Evolutionary conservation across 2,329 filamentous ascomycete species (phyloP).

Genomic region (Bipolaris sorokiniana): DNA sequence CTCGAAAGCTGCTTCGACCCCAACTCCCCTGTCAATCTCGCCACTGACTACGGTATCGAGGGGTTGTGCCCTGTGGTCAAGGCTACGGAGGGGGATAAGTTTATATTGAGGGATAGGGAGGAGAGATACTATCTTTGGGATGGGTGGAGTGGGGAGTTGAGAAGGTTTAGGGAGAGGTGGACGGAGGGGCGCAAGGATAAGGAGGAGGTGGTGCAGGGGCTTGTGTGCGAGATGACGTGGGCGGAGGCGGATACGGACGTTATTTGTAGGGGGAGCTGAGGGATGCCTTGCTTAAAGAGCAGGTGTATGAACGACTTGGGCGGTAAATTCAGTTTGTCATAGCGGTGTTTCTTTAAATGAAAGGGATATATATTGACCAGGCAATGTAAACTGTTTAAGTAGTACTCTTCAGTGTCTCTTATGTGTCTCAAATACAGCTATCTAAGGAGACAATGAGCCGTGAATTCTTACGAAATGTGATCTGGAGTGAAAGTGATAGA

Average conservation of each 20-base stretch:
- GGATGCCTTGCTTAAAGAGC: no score
- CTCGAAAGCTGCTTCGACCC: conserved; percentile 8
- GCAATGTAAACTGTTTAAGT: no score
- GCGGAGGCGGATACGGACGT: conserved; percentile 8
- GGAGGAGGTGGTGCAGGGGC: conserved; percentile 9
- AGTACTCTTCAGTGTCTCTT: no score
- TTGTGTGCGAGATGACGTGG: conserved; percentile 9
- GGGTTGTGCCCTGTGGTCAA: conserved; percentile 13
- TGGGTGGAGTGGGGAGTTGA: conserved; percentile 10
- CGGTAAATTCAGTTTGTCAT: no score
- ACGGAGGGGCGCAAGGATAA: conserved; percentile 8
- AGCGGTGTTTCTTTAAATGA: no score
- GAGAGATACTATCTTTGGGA: conserved; percentile 14
- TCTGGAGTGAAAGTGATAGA: no score
- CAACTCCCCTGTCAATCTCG: conserved; percentile 1
- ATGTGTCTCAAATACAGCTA: no score
- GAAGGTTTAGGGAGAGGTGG: conserved; percentile 9
- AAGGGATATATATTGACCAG: no score
- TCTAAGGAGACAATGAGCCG: no score
- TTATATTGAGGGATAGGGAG: conserved; percentile 8
- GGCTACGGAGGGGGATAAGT: conserved; percentile 4
- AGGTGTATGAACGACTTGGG: no score
- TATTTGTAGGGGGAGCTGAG: not conserved
- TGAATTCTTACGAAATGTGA: no score
- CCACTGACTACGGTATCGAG: conserved; percentile 11